phyloP scores from a whole-genome alignment of 2,329 filamentous ascomycete species.

The Ceratocystis variospora region DNA sequence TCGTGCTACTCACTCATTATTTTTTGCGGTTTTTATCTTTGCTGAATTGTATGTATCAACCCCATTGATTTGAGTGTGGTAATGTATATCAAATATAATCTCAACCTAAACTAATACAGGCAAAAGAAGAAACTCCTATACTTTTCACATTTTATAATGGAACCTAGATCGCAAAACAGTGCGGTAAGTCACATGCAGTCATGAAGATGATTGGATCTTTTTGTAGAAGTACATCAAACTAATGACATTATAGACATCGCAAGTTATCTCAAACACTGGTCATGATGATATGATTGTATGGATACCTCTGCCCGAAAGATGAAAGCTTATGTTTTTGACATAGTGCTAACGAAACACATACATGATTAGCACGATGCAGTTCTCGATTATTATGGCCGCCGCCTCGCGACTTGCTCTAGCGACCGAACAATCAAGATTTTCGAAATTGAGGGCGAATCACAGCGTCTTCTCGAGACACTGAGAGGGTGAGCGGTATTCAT shows the following conservation, averaged over 20 bases:
- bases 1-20: not conserved
- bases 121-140: not conserved
- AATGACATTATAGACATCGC: constrained; percentile 29
- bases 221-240: constrained; percentile 20
- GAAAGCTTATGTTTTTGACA: not conserved
- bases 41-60: not conserved
- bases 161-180: not conserved
- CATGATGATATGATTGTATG: constrained; percentile 99
- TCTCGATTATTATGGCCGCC: constrained; percentile 93
- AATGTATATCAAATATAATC: not conserved
- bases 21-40: not conserved
- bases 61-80: not conserved
- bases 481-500: constrained; percentile 55
- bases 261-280: constrained; percentile 35
- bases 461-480: constrained; percentile 79
- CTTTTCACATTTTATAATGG: not conserved
- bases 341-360: constrained; percentile 20
- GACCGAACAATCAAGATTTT: constrained; percentile 99
- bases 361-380: constrained; percentile 75
- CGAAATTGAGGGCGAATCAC: constrained; percentile 85
- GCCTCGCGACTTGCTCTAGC: constrained; percentile 91
- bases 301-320: constrained; percentile 23
- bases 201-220: not conserved
- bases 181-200: constrained; percentile 17
- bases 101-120: not conserved